Percentiles rank a stretch among this genome's conserved stretches.
phyloP scores from a whole-genome alignment of 805 yeast species.

The Candida parachauliodes region DNA sequence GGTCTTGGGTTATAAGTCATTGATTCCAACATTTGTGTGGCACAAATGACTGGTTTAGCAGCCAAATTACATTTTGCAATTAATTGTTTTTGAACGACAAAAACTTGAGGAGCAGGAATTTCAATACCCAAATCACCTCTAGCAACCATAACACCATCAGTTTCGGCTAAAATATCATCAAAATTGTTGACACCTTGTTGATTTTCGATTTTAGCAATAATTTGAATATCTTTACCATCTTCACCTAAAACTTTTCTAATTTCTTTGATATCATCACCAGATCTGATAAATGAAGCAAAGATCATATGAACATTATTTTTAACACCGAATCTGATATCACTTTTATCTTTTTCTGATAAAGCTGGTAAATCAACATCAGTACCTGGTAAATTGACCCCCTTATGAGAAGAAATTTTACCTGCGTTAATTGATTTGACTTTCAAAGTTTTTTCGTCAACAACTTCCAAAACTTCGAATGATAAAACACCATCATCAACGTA shows the following conservation, averaged over 20 bases:
- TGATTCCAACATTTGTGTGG: slow-evolving; percentile 99
- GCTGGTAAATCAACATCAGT: slow-evolving; percentile 99
- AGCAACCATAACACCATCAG: slow-evolving; percentile 99
- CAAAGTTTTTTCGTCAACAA: slow-evolving; percentile 74
- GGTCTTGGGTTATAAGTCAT: slow-evolving; percentile 99
- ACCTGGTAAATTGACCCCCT: slow-evolving; percentile 99
- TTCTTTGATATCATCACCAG: slow-evolving; percentile 82
- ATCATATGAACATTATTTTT: slow-evolving; percentile 97
- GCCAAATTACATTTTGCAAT: slow-evolving; percentile 99
- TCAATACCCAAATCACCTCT: slow-evolving; percentile 99
- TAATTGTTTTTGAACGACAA: slow-evolving; percentile 97
- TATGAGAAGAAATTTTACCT: slow-evolving; percentile 94
- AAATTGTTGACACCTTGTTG: slow-evolving; percentile 99
- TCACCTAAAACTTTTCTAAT: slow-evolving; percentile 95
- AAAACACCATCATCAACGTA: slow-evolving; percentile 97
- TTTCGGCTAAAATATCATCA: slow-evolving; percentile 88
- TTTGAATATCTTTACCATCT: slow-evolving; percentile 94
- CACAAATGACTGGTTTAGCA: slow-evolving; percentile 99
- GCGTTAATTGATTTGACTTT: slow-evolving; percentile 88
- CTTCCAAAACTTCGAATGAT: slow-evolving; percentile 86
- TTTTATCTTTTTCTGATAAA: slow-evolving; percentile 91
- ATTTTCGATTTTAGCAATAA: slow-evolving; percentile 96
- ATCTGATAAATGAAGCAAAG: slow-evolving; percentile 97
- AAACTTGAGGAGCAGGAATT: slow-evolving; percentile 98
- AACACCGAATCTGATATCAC: slow-evolving; percentile 92